Evolutionary conservation across 352 stramenopile species (phyloP).

Genomic region (Phytophthora idaei): DNA sequence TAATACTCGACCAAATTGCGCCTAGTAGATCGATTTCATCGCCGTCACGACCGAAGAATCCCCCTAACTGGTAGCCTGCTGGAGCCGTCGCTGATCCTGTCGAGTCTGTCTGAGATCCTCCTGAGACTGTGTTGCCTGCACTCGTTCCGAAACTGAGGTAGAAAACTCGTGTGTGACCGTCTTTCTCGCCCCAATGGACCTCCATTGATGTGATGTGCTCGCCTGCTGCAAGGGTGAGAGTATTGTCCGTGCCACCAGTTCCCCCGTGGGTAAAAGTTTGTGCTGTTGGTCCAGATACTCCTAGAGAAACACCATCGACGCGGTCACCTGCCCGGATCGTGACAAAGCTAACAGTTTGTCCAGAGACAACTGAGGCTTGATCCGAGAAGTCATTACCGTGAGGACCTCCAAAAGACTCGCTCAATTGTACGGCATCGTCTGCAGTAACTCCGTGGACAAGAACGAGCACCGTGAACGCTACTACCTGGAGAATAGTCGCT

Average conservation of each 20-base stretch:
- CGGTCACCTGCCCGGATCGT: constrained; percentile 24
- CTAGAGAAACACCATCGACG: constrained; percentile 21
- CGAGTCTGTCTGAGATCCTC: constrained; percentile 20
- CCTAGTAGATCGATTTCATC: constrained; percentile 32
- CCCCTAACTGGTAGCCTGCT: constrained; percentile 21
- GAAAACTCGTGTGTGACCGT: constrained; percentile 27
- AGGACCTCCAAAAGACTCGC: constrained; percentile 27
- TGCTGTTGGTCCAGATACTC: constrained; percentile 18
- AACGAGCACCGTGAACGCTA: constrained; percentile 3
- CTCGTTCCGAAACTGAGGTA: constrained; percentile 34
- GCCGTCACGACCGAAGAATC: constrained; percentile 31
- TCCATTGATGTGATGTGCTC: constrained; percentile 35
- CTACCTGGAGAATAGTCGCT: background rate
- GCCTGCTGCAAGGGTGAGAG: constrained; percentile 17
- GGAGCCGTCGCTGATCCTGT: constrained; percentile 20
- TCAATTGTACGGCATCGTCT: constrained; percentile 23
- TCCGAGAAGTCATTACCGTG: constrained; percentile 31
- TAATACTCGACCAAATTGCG: constrained; percentile 28
- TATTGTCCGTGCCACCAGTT: constrained; percentile 22
- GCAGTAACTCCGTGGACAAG: constrained; percentile 1
- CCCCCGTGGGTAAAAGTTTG: constrained; percentile 30
- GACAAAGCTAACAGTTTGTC: constrained; percentile 20
- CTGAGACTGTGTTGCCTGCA: constrained; percentile 23
- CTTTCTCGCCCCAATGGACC: constrained; percentile 29
- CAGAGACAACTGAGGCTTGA: constrained; percentile 19